Evolutionary conservation across 1,139 yeast genomes (phyloP).

Genomic region (Spathaspora sp.): DNA sequence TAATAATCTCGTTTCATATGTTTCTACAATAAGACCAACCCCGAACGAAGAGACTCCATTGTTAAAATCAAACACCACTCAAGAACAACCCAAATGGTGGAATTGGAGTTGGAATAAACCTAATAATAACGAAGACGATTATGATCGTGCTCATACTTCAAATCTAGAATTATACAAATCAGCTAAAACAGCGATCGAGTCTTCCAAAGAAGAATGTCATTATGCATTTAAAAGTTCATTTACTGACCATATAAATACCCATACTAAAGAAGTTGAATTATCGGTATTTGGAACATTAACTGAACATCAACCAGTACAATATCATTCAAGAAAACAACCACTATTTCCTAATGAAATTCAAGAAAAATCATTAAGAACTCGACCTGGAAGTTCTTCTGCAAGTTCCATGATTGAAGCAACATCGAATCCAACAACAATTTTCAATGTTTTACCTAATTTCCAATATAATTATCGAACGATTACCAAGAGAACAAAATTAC

Average conservation of each 20-base stretch:
- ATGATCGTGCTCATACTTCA: conserved; percentile 11
- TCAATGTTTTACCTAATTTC: conserved; percentile 7
- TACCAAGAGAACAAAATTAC: conserved; percentile 37
- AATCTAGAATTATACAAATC: conserved; percentile 29
- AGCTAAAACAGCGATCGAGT: conserved; percentile 39
- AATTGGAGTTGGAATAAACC: conserved; percentile 21
- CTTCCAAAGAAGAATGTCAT: conserved; percentile 30
- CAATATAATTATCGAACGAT: conserved; percentile 32
- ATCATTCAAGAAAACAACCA: conserved; percentile 34
- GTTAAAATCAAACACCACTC: conserved; percentile 4
- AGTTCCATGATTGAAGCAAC: conserved; percentile 2
- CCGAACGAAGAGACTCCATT: conserved; percentile 14
- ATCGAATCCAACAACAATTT: background rate
- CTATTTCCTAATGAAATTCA: conserved; percentile 37
- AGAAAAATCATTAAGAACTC: conserved; percentile 17
- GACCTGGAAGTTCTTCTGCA: conserved; percentile 5
- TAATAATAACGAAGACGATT: conserved; percentile 17
- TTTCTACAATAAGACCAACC: background rate
- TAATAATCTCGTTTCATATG: conserved; percentile 4
- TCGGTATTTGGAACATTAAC: conserved; percentile 44
- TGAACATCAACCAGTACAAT: conserved; percentile 39
- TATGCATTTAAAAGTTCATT: conserved; percentile 34
- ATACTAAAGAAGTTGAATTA: conserved; percentile 23
- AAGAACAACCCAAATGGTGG: conserved; percentile 18
- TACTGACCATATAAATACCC: conserved; percentile 9